phyloP scores from a whole-genome alignment of 2,329 filamentous ascomycete species.

The Cryphonectria radicalis region DNA sequence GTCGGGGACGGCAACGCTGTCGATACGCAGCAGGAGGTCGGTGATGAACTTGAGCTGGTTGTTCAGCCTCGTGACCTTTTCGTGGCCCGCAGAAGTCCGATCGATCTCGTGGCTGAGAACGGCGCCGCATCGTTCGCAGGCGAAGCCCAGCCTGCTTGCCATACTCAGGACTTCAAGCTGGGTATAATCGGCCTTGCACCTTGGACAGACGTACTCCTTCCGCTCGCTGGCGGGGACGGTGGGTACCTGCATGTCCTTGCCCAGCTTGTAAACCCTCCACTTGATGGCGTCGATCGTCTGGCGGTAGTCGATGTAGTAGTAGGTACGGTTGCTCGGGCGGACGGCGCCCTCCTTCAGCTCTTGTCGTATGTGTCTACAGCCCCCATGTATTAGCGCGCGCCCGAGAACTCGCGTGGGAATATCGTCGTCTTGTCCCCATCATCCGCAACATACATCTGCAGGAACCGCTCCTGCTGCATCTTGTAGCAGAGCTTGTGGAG shows the following conservation, averaged over 20 bases:
- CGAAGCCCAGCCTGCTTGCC: slow-evolving; percentile 71
- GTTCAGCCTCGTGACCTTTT: slow-evolving; percentile 75
- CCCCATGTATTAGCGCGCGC: slow-evolving; percentile 24
- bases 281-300: slow-evolving; percentile 96
- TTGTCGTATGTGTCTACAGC: slow-evolving; percentile 67
- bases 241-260: slow-evolving; percentile 84
- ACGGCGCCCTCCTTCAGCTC: slow-evolving; percentile 82
- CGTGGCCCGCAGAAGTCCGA: slow-evolving; percentile 70
- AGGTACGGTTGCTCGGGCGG: slow-evolving; percentile 82
- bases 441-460: slow-evolving; percentile 68
- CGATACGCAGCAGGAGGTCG: slow-evolving; percentile 75
- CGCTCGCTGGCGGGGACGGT: slow-evolving; percentile 81
- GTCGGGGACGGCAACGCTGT: slow-evolving; percentile 73
- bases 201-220: slow-evolving; percentile 86
- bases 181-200: slow-evolving; percentile 86
- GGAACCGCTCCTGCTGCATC: slow-evolving; percentile 82
- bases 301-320: slow-evolving; percentile 96
- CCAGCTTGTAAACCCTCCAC: slow-evolving; percentile 86
- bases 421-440: background rate
- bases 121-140: slow-evolving; percentile 78
- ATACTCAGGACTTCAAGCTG: slow-evolving; percentile 86
- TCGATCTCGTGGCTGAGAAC: slow-evolving; percentile 69
- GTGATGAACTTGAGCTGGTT: slow-evolving; percentile 80
- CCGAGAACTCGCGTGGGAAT: background rate
- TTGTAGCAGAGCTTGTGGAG: slow-evolving; percentile 87